Evolutionary conservation across 192 early-diverging fungal genomes (phyloP).

Genomic region (Gaertneriomyces sp.): DNA sequence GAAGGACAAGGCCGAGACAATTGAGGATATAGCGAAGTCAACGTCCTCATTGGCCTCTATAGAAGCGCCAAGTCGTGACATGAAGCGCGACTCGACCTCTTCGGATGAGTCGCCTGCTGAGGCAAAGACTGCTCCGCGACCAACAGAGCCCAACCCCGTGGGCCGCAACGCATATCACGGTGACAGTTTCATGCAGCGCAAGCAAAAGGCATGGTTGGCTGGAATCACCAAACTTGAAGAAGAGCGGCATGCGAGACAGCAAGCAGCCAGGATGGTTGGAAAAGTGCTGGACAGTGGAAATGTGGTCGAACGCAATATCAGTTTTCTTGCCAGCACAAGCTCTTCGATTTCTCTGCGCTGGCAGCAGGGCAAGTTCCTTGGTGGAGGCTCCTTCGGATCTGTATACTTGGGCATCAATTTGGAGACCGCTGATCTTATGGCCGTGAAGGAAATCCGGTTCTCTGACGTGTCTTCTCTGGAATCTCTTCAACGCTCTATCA

Average conservation of each 20-base stretch:
- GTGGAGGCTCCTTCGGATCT: slow-evolving; percentile 82
- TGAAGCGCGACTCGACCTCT: no score
- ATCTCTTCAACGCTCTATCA: slow-evolving; percentile 66
- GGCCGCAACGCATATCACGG: slow-evolving; percentile 5
- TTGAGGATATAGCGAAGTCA: no score
- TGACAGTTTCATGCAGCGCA: slow-evolving; percentile 23
- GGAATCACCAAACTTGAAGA: slow-evolving; percentile 55
- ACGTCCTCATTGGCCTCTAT: no score
- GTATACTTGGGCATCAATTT: slow-evolving; percentile 80
- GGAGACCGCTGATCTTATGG: slow-evolving; percentile 80
- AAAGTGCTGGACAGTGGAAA: slow-evolving; percentile 72
- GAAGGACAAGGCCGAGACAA: no score
- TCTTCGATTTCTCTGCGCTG: slow-evolving; percentile 81
- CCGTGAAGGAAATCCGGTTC: slow-evolving; percentile 89
- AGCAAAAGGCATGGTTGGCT: slow-evolving; percentile 41
- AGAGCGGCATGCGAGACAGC: slow-evolving; percentile 43
- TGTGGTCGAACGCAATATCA: slow-evolving; percentile 75
- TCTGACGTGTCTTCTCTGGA: slow-evolving; percentile 62
- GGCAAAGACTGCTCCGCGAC: no score
- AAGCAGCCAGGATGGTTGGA: slow-evolving; percentile 59
- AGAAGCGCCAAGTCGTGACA: no score
- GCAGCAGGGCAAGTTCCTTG: slow-evolving; percentile 81
- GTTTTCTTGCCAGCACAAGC: slow-evolving; percentile 70
- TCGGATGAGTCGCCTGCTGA: no score
- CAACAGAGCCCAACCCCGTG: no score